phyloP scores from a whole-genome alignment of 1,284 basidiomycete genomes.

The Tilletia indica region DNA sequence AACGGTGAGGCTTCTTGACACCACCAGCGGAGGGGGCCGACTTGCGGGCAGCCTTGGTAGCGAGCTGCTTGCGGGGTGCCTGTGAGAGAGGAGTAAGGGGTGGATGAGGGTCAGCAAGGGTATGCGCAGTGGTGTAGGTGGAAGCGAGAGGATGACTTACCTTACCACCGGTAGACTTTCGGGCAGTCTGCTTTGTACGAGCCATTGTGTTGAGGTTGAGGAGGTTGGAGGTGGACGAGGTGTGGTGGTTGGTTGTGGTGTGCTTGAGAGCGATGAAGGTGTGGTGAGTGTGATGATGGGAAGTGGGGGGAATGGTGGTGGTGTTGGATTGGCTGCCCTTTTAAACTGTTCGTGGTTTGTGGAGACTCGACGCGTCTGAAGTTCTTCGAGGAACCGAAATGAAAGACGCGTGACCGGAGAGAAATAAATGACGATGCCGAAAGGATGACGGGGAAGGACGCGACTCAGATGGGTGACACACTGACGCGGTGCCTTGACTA shows the following conservation, averaged over 20 bases:
- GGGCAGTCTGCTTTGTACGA: constrained; percentile 70
- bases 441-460: background rate
- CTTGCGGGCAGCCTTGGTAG: constrained; percentile 56
- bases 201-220: constrained; percentile 43
- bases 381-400: background rate
- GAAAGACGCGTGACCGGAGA: background rate
- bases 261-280: background rate
- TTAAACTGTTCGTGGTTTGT: background rate
- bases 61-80: constrained; percentile 56
- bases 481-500: background rate
- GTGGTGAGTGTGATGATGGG: background rate
- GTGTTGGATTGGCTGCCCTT: background rate
- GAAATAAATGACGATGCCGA: background rate
- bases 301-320: background rate
- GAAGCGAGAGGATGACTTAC: constrained; percentile 25
- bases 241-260: constrained; percentile 1
- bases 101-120: constrained; percentile 20
- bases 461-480: too few species aligned
- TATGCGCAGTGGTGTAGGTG: background rate
- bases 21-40: constrained; percentile 55
- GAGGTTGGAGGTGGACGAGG: background rate
- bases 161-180: constrained; percentile 77
- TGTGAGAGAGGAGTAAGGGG: constrained; percentile 17
- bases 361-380: background rate
- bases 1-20: constrained; percentile 57